Percentiles rank a stretch among this genome's conserved stretches.
Conservation (phyloP, 2,329 filamentous ascomycete genomes). For the Nectriaceae sp. region DNA sequence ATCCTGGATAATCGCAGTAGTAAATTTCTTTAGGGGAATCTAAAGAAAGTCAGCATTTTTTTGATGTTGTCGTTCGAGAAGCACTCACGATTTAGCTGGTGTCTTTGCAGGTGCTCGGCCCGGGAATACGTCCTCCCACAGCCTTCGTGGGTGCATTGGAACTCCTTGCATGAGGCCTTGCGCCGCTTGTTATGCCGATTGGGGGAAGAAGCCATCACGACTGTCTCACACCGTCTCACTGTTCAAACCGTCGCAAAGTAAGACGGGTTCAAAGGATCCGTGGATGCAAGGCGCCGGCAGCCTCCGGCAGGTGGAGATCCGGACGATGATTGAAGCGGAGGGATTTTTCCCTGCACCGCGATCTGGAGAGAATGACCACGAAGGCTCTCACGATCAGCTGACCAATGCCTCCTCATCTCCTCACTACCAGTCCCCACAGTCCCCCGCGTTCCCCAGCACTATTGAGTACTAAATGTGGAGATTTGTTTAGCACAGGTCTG, state of each 20-base stretch:
- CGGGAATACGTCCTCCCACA: conserved; percentile 31
- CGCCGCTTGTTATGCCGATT: conserved; percentile 33
- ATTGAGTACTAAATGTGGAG: too few relatives aligned
- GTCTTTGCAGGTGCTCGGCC: conserved; percentile 29
- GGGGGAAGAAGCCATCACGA: conserved; percentile 27
- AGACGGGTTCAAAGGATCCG: too few relatives aligned
- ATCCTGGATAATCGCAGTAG: conserved; percentile 30
- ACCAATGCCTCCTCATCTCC: too few relatives aligned
- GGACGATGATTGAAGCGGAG: not conserved
- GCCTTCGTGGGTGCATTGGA: conserved; percentile 32
- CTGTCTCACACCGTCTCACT: too few relatives aligned
- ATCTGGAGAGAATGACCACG: not conserved
- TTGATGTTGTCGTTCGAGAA: not conserved
- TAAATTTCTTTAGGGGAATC: conserved; percentile 33
- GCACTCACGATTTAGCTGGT: conserved; percentile 28
- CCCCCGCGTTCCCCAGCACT: not conserved
- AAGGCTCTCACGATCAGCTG: not conserved
- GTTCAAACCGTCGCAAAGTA: too few relatives aligned
- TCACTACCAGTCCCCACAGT: not conserved
- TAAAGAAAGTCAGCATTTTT: conserved; percentile 18
- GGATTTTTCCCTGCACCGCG: not conserved
- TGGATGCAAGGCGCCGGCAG: too few relatives aligned
- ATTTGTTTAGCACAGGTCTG: too few relatives aligned
- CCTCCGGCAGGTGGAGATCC: too few relatives aligned
- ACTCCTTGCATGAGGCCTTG: conserved; percentile 33